These are phyloP conservation scores for Lophium mytilinum DNA, from an alignment of 495 filamentous ascomycete genomes.

Conservation along the genomic window DNA sequence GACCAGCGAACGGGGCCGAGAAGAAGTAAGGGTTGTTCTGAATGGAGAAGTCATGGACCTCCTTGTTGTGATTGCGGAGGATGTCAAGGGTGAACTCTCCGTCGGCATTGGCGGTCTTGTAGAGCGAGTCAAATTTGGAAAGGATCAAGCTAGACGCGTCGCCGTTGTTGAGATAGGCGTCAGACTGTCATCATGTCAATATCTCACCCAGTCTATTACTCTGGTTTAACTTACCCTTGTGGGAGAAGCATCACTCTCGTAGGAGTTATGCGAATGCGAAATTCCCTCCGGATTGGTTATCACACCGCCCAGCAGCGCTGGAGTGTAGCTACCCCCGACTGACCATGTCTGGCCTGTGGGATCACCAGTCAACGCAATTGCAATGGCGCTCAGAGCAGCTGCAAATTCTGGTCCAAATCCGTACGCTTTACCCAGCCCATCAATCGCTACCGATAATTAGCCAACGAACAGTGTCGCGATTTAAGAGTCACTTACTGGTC, in stretches of 20 bases:
- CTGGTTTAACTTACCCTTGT: not conserved
- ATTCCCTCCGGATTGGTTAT: not conserved
- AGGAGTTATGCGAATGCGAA: not conserved
- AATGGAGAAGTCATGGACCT: not conserved
- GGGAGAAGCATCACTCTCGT: constrained; percentile 5
- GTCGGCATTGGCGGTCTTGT: not conserved
- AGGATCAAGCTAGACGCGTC: not conserved
- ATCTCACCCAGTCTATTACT: not conserved
- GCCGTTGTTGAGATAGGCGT: constrained; percentile 4
- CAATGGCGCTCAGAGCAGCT: not conserved
- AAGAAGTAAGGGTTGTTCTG: constrained; percentile 8
- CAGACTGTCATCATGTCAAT: not conserved
- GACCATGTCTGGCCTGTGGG: not conserved
- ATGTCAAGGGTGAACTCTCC: constrained; percentile 3
- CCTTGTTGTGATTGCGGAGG: constrained; percentile 2
- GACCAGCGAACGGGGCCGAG: constrained; percentile 4
- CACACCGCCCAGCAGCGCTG: not conserved
- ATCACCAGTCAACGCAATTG: constrained; percentile 2
- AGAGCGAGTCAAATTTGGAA: not conserved
- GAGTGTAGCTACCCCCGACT: constrained; percentile 1
- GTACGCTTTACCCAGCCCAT: not conserved
- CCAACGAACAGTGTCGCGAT: not conserved
- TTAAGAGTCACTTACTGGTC: not conserved
- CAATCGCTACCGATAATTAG: not conserved
- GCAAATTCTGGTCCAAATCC: constrained; percentile 3